Evolutionary conservation across 192 early-diverging fungal genomes (phyloP), one percentile per base, ranked within the genome.

Genomic region (Coemansia sp.): DNA sequence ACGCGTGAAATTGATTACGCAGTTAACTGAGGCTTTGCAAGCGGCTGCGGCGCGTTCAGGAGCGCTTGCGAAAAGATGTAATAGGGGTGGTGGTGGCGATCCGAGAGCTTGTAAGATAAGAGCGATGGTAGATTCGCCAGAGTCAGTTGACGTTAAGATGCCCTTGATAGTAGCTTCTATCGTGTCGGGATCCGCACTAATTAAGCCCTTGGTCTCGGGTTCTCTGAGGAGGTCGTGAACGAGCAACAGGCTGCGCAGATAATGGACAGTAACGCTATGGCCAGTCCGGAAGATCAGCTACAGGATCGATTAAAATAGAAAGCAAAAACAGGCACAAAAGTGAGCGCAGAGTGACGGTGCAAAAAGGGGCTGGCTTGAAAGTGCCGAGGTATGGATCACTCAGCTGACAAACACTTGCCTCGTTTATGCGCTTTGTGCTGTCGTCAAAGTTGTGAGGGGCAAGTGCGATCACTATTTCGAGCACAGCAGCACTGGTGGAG

Each of bases 241-340:
- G 60, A 73, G 58, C 18, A 82, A 46, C 3, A 82, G 64, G 39
- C 74, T 70, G 64, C 79, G 74, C n/a, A 82, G 51, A 53, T 73
- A 76, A 24, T 59, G 55, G 23, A 76, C 55, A 57, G 69, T 34
- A 35, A 65, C 64, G 0, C 60, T 31, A 34, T 73, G 79, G 6
- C 79, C 73, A 34, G 66, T 56, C 43, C 70, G 37, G 35, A 58
- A 58, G 48, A 73, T 63, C 42, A 82, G 67, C 79, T 82, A 82
- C 56, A 64, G 3, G 16, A 45, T 31, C 31, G 31, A 42, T 18
- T 7, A 39, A 57, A 33, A 10, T 51, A 51, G 48, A 28, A 23
- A 0, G 24, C 24, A 51, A 28, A 51, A 21, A 33, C 20, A 62
- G 28, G 28, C 16, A 62, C 20, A 26, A 61, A 39, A 61, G 59